Conservation (phyloP, 2,329 filamentous ascomycete species). For the Diaporthe sp. region DNA sequence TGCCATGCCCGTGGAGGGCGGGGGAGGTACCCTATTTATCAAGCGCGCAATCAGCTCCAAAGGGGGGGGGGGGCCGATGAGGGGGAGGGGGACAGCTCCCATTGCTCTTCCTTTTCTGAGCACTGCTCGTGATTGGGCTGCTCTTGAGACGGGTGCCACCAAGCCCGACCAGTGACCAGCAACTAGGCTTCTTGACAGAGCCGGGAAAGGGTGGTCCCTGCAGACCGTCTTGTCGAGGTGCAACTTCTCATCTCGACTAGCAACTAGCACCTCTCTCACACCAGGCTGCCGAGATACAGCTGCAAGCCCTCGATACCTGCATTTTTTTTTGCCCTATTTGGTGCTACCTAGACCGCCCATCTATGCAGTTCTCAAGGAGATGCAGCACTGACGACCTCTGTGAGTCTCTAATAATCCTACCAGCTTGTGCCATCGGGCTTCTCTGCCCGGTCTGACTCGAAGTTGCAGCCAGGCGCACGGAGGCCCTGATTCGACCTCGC, state of each 20-base stretch:
- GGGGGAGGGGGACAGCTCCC: constrained; percentile 20
- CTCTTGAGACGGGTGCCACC: constrained; percentile 29
- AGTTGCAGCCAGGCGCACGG: constrained; percentile 13
- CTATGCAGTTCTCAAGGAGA: background rate
- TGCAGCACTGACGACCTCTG: background rate
- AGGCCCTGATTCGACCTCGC: background rate
- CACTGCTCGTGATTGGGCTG: constrained; percentile 18
- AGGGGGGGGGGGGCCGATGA: constrained; percentile 23
- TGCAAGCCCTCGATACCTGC: background rate
- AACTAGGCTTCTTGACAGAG: background rate
- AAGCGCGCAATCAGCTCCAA: constrained; percentile 44
- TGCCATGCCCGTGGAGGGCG: constrained; percentile 51
- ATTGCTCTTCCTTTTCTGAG: constrained; percentile 15
- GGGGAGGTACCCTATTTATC: constrained; percentile 55
- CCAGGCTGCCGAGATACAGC: constrained; percentile 7
- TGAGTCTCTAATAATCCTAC: background rate
- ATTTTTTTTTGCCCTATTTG: background rate
- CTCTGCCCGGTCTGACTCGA: constrained; percentile 22
- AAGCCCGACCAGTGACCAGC: constrained; percentile 7
- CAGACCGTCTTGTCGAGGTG: constrained; percentile 20
- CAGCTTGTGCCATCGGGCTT: background rate
- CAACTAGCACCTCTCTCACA: background rate
- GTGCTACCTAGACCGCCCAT: background rate
- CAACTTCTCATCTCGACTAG: constrained; percentile 26
- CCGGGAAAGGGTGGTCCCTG: constrained; percentile 36